These are phyloP conservation scores for Tolypocladium endophyticum DNA, from an alignment of 2,329 filamentous ascomycete genomes.

Conservation along the genomic window DNA sequence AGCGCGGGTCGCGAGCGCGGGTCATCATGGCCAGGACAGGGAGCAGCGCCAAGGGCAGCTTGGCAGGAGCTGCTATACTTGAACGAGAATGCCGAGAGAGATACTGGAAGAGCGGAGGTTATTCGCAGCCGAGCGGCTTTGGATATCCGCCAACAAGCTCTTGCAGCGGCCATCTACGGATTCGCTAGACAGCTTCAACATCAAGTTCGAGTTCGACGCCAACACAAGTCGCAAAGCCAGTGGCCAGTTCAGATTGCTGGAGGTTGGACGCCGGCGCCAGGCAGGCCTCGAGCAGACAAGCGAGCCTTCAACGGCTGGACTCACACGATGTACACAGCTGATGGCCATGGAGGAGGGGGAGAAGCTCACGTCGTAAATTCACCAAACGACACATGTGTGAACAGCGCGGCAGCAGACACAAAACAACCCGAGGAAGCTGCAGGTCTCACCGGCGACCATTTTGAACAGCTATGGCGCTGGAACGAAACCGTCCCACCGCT, in stretches of 20 bases:
- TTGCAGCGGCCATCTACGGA: background rate
- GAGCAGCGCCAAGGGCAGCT: background rate
- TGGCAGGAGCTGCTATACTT: background rate
- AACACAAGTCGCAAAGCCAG: background rate
- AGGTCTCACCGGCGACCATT: constrained; percentile 20
- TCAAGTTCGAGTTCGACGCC: background rate
- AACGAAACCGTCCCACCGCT: constrained; percentile 29
- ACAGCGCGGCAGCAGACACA: background rate
- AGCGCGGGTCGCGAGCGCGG: background rate
- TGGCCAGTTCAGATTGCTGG: background rate
- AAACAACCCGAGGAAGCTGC: background rate
- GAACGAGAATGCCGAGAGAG: background rate
- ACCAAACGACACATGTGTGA: background rate
- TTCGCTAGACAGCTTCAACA: background rate
- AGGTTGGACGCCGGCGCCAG: background rate
- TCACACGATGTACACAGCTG: background rate
- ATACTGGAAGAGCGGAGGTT: background rate
- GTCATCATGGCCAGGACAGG: background rate
- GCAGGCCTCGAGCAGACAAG: background rate
- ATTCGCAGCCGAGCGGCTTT: background rate
- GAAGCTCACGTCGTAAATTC: background rate
- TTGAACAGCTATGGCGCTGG: constrained; percentile 36
- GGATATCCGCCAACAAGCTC: background rate
- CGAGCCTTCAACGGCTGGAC: background rate
- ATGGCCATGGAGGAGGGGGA: background rate